Conservation (phyloP, 306 rosid genomes). For the Dryas octopetala region DNA sequence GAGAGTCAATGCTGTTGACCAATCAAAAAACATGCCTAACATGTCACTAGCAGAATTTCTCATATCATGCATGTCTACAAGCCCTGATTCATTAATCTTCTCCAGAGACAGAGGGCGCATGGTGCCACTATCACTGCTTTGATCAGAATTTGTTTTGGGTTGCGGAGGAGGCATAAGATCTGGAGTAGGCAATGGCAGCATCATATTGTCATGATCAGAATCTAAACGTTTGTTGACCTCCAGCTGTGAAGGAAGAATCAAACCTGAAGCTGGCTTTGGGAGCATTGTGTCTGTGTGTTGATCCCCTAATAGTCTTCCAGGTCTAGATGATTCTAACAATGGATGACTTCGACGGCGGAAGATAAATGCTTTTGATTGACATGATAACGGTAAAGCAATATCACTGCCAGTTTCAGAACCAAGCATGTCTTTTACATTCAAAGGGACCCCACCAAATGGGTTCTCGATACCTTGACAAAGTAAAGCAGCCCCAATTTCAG, state of each 20-base stretch:
- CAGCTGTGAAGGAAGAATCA: conserved; percentile 33
- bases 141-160: too few relatives aligned
- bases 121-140: too few relatives aligned
- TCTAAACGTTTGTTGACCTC: conserved; percentile 7
- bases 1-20: conserved; percentile 30
- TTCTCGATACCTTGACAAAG: conserved; percentile 51
- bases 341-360: conserved; percentile 41
- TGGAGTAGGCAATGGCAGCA: too few relatives aligned
- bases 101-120: too few relatives aligned
- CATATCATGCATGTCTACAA: not conserved
- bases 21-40: conserved; percentile 12
- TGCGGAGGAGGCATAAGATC: too few relatives aligned
- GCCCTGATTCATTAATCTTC: too few relatives aligned
- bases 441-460: conserved; percentile 20
- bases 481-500: conserved; percentile 63
- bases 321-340: conserved; percentile 32
- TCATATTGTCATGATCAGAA: too few relatives aligned
- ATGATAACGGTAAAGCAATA: conserved; percentile 58
- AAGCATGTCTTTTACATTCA: conserved; percentile 35
- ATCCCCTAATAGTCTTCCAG: conserved; percentile 26
- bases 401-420: conserved; percentile 41
- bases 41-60: not conserved
- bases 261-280: conserved; percentile 29
- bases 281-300: conserved; percentile 30
- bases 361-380: conserved; percentile 53